These are phyloP conservation scores for Mrakia blollopis DNA, from an alignment of 768 basidiomycete species.

Conservation along the genomic window DNA sequence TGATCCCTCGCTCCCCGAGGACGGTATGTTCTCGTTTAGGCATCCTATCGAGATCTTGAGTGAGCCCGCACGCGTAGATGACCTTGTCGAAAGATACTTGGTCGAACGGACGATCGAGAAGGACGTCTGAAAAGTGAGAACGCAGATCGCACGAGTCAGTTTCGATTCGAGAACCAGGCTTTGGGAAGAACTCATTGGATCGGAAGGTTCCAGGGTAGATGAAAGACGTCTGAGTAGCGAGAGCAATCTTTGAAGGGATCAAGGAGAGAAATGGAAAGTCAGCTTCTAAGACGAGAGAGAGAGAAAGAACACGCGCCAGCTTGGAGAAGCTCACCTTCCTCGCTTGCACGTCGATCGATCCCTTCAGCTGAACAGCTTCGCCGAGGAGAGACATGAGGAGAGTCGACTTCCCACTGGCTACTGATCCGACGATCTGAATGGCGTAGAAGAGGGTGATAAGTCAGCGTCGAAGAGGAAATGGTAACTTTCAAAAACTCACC, in stretches of 20 bases:
- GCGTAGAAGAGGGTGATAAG: too few species aligned
- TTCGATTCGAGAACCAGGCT: background rate
- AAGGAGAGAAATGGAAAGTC: too few species aligned
- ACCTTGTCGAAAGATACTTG: background rate
- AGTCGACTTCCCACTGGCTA: conserved; percentile 33
- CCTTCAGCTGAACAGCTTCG: conserved; percentile 31
- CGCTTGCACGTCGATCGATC: background rate
- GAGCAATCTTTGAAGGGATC: conserved; percentile 8
- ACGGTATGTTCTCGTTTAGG: background rate
- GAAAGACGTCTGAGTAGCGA: conserved; percentile 23
- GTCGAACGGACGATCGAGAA: background rate
- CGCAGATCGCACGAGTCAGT: background rate
- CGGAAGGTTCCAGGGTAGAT: conserved; percentile 21
- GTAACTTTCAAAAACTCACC: background rate
- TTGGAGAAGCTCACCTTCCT: background rate
- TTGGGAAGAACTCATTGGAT: background rate
- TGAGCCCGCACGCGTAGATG: background rate
- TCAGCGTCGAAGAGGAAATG: too few species aligned
- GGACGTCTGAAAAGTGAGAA: conserved; percentile 3
- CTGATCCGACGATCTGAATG: conserved; percentile 18
- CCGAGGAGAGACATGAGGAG: conserved; percentile 34
- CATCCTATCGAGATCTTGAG: conserved; percentile 1
- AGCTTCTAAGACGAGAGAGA: background rate
- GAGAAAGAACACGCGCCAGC: too few species aligned
- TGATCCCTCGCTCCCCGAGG: conserved; percentile 17